A percentile compares a stretch with the other conserved stretches of the same genome.
Conservation (phyloP, 2,329 filamentous ascomycete genomes). For the Penicillium sp. region DNA sequence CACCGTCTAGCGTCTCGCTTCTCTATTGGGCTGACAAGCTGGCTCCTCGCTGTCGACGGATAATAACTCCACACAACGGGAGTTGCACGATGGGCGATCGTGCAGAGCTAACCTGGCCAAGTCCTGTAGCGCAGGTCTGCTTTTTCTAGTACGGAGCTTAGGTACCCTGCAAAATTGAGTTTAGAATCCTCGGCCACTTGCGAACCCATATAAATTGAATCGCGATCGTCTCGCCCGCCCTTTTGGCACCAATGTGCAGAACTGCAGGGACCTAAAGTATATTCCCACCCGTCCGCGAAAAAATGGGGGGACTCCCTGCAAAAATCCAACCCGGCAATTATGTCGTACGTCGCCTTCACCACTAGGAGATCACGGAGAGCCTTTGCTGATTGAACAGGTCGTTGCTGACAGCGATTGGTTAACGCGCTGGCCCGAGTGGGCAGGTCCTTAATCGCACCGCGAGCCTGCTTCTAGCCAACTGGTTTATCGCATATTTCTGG, state of each 20-base stretch:
- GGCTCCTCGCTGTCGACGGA: background rate
- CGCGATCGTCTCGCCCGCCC: background rate
- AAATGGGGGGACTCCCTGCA: background rate
- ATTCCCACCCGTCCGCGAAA: background rate
- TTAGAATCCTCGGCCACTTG: slow-evolving; percentile 13
- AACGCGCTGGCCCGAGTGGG: slow-evolving; percentile 21
- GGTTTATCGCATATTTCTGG: slow-evolving; percentile 40
- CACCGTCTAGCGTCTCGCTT: background rate
- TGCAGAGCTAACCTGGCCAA: background rate
- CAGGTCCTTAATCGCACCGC: slow-evolving; percentile 30
- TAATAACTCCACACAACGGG: no score
- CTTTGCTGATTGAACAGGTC: slow-evolving; percentile 11
- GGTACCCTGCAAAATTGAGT: background rate
- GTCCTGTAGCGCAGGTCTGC: background rate
- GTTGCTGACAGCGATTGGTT: slow-evolving; percentile 28
- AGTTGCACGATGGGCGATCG: background rate
- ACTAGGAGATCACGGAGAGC: background rate
- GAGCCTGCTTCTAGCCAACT: slow-evolving; percentile 43
- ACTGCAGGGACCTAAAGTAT: background rate
- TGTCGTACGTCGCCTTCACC: slow-evolving; percentile 9
- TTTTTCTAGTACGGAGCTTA: background rate
- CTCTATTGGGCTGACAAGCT: background rate
- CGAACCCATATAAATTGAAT: slow-evolving; percentile 5
- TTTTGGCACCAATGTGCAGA: background rate
- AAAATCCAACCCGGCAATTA: background rate